A percentile compares a stretch with the other conserved stretches of the same genome.
phyloP scores from a whole-genome alignment of 305 asterid species.

The Fraxinus xanthoxyloides region DNA sequence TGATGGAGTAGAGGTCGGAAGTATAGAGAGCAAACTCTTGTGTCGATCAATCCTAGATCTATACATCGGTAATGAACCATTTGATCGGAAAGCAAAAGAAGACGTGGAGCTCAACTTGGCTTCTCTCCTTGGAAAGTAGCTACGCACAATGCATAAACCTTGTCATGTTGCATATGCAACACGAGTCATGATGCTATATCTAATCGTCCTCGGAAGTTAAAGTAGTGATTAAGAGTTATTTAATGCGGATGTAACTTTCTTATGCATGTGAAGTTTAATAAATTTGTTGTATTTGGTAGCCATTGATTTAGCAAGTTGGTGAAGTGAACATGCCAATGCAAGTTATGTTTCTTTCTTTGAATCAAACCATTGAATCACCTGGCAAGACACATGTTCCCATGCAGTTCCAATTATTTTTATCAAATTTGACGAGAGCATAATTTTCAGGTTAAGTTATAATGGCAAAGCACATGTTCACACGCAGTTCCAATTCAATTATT shows the following conservation, averaged over 20 bases:
- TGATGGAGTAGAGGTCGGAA: conserved; percentile 53
- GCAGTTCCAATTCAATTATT: neutral
- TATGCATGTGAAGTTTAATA: neutral
- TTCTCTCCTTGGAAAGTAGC: conserved; percentile 53
- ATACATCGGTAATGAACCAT: conserved; percentile 81
- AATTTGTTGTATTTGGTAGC: neutral
- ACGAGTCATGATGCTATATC: neutral
- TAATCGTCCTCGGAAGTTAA: neutral
- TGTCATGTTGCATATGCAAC: neutral
- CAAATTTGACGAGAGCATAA: neutral
- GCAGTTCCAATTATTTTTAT: neutral
- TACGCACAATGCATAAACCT: neutral
- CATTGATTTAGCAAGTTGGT: neutral
- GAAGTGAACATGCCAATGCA: neutral
- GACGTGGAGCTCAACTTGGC: conserved; percentile 66
- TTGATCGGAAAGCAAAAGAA: conserved; percentile 79
- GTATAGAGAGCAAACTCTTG: conserved; percentile 72
- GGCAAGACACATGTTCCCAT: neutral
- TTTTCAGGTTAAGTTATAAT: neutral
- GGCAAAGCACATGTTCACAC: neutral
- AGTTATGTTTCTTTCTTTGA: neutral
- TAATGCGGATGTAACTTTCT: neutral
- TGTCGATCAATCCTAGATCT: conserved; percentile 77
- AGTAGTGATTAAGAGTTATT: neutral
- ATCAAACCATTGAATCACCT: neutral